These are phyloP conservation scores for Ceratocystis huliohia DNA, from an alignment of 2,329 filamentous ascomycete genomes.

Conservation along the genomic window DNA sequence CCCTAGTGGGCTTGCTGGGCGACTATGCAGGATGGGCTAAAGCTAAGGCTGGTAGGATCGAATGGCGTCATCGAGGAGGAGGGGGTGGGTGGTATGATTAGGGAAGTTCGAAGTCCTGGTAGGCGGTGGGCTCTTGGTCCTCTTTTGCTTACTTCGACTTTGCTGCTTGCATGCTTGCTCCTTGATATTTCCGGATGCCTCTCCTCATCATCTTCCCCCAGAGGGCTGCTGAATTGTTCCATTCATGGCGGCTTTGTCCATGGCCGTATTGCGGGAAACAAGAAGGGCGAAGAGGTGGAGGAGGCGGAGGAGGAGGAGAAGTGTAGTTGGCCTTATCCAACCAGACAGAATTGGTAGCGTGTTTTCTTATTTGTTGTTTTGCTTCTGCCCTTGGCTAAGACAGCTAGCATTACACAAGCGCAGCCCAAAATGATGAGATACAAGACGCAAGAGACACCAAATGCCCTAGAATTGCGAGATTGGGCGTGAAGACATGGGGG, in stretches of 20 bases:
- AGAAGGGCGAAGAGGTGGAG: no score
- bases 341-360: no score
- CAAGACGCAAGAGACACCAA: not conserved
- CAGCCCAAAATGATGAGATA: not conserved
- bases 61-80: constrained; percentile 11
- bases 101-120: not conserved
- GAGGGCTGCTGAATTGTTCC: no score
- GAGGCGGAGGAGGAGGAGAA: no score
- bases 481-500: not conserved
- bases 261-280: no score
- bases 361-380: no score
- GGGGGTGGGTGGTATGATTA: not conserved
- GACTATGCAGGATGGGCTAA: not conserved
- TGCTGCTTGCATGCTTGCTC: not conserved
- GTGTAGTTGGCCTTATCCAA: no score
- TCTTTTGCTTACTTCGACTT: not conserved
- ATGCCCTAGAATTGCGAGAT: not conserved
- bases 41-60: not conserved
- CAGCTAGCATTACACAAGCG: not conserved
- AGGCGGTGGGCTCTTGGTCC: not conserved
- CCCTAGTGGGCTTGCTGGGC: not conserved
- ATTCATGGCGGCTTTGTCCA: no score
- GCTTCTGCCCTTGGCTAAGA: no score
- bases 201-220: no score
- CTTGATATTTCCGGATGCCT: not conserved